A percentile compares a stretch with the other conserved stretches of the same genome.
These are phyloP conservation scores for Notholithocarpus densiflorus DNA, from an alignment of 306 rosid genomes.

Conservation along the genomic window DNA sequence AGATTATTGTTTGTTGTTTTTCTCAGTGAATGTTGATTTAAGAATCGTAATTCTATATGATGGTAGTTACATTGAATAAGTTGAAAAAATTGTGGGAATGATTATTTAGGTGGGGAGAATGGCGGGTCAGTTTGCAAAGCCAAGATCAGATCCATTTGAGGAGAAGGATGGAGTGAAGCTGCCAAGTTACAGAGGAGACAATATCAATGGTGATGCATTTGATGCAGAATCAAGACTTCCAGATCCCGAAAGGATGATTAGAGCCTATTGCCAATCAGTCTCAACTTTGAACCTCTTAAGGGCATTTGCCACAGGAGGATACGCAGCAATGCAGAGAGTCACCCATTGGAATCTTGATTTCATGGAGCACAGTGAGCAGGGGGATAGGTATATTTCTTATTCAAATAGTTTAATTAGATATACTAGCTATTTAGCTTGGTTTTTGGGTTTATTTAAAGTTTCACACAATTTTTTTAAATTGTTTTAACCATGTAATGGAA, in stretches of 20 bases:
- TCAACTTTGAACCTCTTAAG: slow-evolving; percentile 43
- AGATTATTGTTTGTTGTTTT: neutral
- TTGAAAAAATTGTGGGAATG: neutral
- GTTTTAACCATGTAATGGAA: neutral
- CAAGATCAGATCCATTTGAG: slow-evolving; percentile 38
- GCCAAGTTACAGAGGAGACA: slow-evolving; percentile 48
- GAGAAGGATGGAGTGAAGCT: slow-evolving; percentile 44
- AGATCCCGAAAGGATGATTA: slow-evolving; percentile 39
- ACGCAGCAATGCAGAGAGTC: slow-evolving; percentile 51
- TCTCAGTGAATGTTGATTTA: neutral
- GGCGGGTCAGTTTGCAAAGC: slow-evolving; percentile 55
- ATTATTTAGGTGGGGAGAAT: slow-evolving; percentile 40
- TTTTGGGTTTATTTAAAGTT: neutral
- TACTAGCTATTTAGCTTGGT: neutral
- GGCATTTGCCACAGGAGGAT: slow-evolving; percentile 47
- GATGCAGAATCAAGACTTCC: slow-evolving; percentile 36
- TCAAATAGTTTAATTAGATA: neutral
- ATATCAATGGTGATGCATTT: slow-evolving; percentile 41
- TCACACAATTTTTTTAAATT: neutral
- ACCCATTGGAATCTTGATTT: slow-evolving; percentile 45
- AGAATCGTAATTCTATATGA: neutral
- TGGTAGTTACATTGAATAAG: neutral
- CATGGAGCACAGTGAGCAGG: slow-evolving; percentile 40
- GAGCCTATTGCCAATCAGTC: slow-evolving; percentile 42
- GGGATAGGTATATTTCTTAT: slow-evolving; percentile 29